Evolutionary conservation across 2,329 filamentous ascomycete species (phyloP), one percentile per base, ranked within the genome.

Genomic region (Alternaria brassicae): DNA sequence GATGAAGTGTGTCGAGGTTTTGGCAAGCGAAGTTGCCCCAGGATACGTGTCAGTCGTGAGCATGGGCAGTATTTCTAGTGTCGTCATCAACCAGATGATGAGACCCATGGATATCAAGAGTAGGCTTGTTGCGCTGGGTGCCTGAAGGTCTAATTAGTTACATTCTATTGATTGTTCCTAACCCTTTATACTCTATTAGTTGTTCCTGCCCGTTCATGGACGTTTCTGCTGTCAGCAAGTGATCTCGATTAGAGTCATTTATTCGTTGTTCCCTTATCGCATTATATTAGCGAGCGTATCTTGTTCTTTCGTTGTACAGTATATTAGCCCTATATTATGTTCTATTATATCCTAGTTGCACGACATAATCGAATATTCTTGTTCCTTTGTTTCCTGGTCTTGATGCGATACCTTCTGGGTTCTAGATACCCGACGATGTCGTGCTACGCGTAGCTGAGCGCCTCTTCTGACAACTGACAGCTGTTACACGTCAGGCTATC

Each of bases 21-120:
- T 83, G 63, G 78, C 79, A 8, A 67, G 62, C 5, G 81, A 83
- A 61, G 74, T 83, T 15, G 73, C 77, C 30, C 79, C 80, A 0
- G 77, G 76, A 1, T 83, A 82, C 63, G 74, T 83, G 25, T 75
- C 68, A 53, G 62, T 80, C 19, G 62, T 80, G 17, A 70, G 66
- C 34, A 77, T 77, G 60, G 78, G 78, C 44, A 62, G 68, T 56
- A 73, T 83, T 48, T 77, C 76, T 47, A 81, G 78, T 28, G 78
- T 83, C 4, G 79, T 82, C 17, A 72, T 83, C 34, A 80, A 77
- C 53, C 68, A 66, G 56, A 62, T 63, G 10, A 70, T 75, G 68
- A 72, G 75, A 44, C 74, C 73, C 2, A 40, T 66, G 49, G 74
- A 78, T 61, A 63, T 79, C 9, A 74, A 70, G 63, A 68, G 65